Base-by-base conservation (phyloP, 2,329 filamentous ascomycete species). In the Aspergillus spinulosporus region DNA sequence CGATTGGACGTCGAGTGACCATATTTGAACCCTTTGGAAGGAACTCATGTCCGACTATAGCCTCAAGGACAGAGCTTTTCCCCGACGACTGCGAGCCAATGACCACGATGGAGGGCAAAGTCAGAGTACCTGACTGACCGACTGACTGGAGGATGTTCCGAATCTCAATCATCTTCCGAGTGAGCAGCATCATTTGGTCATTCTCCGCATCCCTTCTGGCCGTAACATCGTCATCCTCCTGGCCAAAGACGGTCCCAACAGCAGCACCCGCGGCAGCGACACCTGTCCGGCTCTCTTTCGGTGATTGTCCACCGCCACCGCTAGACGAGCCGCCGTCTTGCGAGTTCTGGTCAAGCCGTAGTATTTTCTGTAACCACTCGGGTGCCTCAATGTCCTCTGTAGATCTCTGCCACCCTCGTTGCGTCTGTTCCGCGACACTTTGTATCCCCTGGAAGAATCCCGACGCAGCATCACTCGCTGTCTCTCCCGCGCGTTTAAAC, bases 101-200 rank as follows among this genome's bases (percentile, higher is more conserved):
- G 37, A 99, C 94, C n/a, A 99, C 94, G 56, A 99, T 99, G 0
- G 95, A 97, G 0, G 94, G 94, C 21, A 99, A 78, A 1, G 89
- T 93, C 61, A 99, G 79, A 2, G 90, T 86, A 62, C 88, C 91
- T 0, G 92, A 95, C 77, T 99, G 93, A 34, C 92, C 95, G 46
- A 99, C 89, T 28, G 88, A 90, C 68, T 95, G 89, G 26, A 99
- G 81, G 55, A 99, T 90, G 64, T 88, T 92, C 64, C 95, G 83
- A 56, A 99, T 97, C 78, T 99, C 94, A 68, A 99, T 99, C 94
- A 99, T 99, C 78, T 97, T 97, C 78, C 94, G 93, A 1, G 95
- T 99, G 68, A 99, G 80, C 64, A 97, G 82, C 94, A 99, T 99
- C 93, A 99, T 99, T 74, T 99, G 94, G 71, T 99, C 94, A 67